Percentiles rank a stretch among this genome's conserved stretches.
These are phyloP conservation scores for Colletotrichum eremochloae DNA, from an alignment of 2,329 filamentous ascomycete genomes.

Conservation along the genomic window DNA sequence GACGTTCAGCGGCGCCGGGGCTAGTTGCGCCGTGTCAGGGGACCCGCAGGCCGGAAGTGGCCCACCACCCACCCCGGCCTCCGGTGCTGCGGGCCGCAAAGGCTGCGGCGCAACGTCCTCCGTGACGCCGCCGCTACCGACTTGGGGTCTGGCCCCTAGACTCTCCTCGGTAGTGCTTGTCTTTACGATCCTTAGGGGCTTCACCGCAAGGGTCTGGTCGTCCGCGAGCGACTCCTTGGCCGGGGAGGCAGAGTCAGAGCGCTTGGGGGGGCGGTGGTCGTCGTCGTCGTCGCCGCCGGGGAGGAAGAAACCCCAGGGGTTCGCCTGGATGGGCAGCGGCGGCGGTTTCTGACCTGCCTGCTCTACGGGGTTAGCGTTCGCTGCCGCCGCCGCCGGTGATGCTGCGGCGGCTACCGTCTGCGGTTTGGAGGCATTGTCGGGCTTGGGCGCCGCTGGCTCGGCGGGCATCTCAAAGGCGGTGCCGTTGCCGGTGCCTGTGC, in stretches of 20 bases:
- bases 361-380: background rate
- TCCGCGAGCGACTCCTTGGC: constrained; percentile 10
- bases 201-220: constrained; percentile 23
- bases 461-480: constrained; percentile 33
- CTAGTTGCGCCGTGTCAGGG: constrained; percentile 4
- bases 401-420: background rate
- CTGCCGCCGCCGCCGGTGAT: background rate
- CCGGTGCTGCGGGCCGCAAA: background rate
- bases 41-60: background rate
- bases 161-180: constrained; percentile 19
- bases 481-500: background rate
- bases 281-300: constrained; percentile 2
- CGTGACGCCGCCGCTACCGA: background rate
- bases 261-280: constrained; percentile 9
- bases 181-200: constrained; percentile 39
- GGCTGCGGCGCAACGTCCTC: background rate
- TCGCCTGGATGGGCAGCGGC: constrained; percentile 34
- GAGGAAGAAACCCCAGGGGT: constrained; percentile 44
- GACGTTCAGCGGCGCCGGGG: constrained; percentile 32
- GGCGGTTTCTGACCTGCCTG: constrained; percentile 13
- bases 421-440: background rate
- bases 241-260: constrained; percentile 1
- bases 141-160: background rate
- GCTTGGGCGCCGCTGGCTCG: constrained; percentile 16
- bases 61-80: background rate